Evolutionary conservation across 805 yeast species (phyloP).

Genomic region (Saccharomycopsis javanensis): DNA sequence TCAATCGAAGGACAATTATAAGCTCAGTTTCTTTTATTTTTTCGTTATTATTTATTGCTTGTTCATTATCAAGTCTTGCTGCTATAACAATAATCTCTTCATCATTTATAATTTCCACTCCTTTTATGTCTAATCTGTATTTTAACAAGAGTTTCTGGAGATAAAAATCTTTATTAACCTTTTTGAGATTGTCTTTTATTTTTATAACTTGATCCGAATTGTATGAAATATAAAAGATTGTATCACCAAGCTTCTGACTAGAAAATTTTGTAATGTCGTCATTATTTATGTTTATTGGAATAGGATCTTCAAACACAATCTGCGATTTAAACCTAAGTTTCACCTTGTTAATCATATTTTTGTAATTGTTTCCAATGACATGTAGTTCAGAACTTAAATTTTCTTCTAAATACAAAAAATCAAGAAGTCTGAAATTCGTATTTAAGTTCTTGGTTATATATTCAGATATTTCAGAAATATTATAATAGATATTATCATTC

Average conservation of each 20-base stretch:
- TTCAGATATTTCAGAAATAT: conserved; percentile 23
- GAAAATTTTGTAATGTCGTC: neutral
- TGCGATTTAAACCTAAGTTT: neutral
- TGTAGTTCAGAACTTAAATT: neutral
- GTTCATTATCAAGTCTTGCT: neutral
- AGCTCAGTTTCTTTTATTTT: neutral
- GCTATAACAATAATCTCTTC: neutral
- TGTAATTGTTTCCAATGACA: neutral
- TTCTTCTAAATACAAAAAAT: neutral
- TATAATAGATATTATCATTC: conserved; percentile 7
- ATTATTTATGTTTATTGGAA: neutral
- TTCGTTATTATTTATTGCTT: too few species aligned
- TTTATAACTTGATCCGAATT: neutral
- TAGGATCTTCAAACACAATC: neutral
- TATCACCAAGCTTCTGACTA: neutral
- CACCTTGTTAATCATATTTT: neutral
- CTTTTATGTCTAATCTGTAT: neutral
- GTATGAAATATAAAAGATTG: neutral
- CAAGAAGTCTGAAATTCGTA: conserved; percentile 16
- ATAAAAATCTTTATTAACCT: neutral
- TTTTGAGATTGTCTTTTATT: neutral
- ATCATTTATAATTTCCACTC: neutral
- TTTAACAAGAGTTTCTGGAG: neutral
- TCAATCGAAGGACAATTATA: neutral
- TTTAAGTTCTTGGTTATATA: conserved; percentile 24